Percentiles rank a stretch among this genome's conserved stretches.
Conservation (phyloP, 139 green algal species). For the Pycnococcus provasolii region DNA sequence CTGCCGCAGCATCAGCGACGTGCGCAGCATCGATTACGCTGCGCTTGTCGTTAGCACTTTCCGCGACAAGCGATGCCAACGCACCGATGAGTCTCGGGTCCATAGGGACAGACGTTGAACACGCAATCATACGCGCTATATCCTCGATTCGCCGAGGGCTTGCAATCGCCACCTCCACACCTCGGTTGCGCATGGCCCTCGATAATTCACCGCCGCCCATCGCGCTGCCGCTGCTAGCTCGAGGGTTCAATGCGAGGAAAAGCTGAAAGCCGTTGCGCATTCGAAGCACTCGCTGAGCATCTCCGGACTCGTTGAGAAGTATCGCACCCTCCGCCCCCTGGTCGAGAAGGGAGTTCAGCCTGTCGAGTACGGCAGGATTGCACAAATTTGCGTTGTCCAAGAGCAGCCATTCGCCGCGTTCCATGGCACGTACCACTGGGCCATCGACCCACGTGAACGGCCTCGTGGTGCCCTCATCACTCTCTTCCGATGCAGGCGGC, state of each 20-base stretch:
- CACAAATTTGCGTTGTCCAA: slow-evolving; percentile 94
- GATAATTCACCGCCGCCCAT: slow-evolving; percentile 76
- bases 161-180: slow-evolving; percentile 62
- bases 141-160: too few species aligned
- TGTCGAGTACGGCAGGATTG: slow-evolving; percentile 89
- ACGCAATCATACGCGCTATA: too few species aligned
- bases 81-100: too few species aligned
- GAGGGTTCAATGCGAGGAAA: slow-evolving; percentile 78
- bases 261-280: slow-evolving; percentile 64
- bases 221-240: too few species aligned
- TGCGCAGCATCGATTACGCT: too few species aligned
- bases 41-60: too few species aligned
- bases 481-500: neutral
- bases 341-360: slow-evolving; percentile 93
- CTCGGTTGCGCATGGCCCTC: slow-evolving; percentile 92
- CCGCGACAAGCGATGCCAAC: too few species aligned
- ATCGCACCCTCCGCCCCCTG: slow-evolving; percentile 52
- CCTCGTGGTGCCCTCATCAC: slow-evolving; percentile 36
- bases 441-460: slow-evolving; percentile 98
- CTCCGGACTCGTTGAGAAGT: slow-evolving; percentile 75
- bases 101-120: too few species aligned
- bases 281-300: too few species aligned
- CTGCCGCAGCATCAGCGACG: too few species aligned
- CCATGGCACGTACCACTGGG: slow-evolving; percentile 63
- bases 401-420: slow-evolving; percentile 81